Evolutionary conservation across 2,329 filamentous ascomycete species (phyloP), one percentile per base, ranked within the genome.

Genomic region (Penicillium sp.): DNA sequence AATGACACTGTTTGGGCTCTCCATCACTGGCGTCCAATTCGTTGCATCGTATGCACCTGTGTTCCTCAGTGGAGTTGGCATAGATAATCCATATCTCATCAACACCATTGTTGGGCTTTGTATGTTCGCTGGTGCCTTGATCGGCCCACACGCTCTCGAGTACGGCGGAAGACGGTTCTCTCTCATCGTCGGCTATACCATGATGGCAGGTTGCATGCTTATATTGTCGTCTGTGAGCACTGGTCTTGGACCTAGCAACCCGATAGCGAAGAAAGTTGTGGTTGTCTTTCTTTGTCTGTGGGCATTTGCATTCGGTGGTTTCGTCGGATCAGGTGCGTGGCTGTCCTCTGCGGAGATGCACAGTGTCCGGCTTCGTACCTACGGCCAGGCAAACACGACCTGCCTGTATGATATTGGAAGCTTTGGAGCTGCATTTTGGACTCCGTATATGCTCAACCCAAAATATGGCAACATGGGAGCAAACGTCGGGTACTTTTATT

Each of bases 311-410:
- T 68, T 68, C 47, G 66, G 66, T 10, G 56, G 60, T 27, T 65
- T 61, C 7, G 60, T 66, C 16, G 65, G 61, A 1, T 61, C 66
- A 0, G 63, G 57, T 40, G 58, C 62, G 2, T 57, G 60, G 27
- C 49, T 67, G n/a, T 54, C 63, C 3, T 61, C 66, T 2, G 60
- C 63, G 3, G 66, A 68, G 47, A 67, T 68, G 60, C 66, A 68
- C 49, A 63, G 60, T 27, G 58, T 68, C 7, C 57, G 60, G 22
- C 56, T 68, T 22, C 63, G 65, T 32, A 68, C 64, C 5, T 67
- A 66, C 34, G 65, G 65, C 1, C 65, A 68, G 43, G 65, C 65
- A 2, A 64, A 61, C 27, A 64, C 63, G 3, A 63, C 57, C 7
- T 47, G 57, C 9, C 43, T 66, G 16, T 66, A 66, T 38, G 58